phyloP scores from a whole-genome alignment of 2,329 filamentous ascomycete species.

The Botryotinia narcissicola region DNA sequence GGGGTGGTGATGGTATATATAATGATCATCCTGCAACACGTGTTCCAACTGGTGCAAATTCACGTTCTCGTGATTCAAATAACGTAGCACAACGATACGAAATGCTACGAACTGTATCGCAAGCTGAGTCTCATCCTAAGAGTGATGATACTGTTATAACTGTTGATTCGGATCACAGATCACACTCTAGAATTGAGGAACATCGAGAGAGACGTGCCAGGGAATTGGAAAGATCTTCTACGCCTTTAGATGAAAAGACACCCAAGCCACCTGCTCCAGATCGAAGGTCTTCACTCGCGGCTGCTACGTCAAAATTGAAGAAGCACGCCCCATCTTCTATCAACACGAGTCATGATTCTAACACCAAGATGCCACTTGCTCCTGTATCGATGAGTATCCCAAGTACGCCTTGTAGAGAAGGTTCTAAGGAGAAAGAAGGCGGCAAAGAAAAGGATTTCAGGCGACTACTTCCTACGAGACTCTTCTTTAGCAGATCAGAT shows the following conservation, averaged over 20 bases:
- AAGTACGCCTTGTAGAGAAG: not conserved
- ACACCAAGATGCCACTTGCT: conserved; percentile 1
- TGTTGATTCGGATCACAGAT: not conserved
- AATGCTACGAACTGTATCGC: conserved; percentile 23
- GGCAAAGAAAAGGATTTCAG: conserved; percentile 14
- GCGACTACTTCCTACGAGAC: not conserved
- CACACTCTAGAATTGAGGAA: conserved; percentile 14
- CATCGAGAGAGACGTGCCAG: not conserved
- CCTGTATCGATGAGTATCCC: not conserved
- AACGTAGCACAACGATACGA: conserved; percentile 24
- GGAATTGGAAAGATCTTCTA: conserved; percentile 17
- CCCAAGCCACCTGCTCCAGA: conserved; percentile 29
- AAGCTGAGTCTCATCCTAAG: conserved; percentile 22
- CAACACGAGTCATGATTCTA: not conserved
- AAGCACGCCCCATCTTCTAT: conserved; percentile 16
- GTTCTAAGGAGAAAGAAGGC: conserved; percentile 3
- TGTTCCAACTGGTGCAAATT: conserved; percentile 24
- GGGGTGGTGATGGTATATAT: conserved; percentile 35
- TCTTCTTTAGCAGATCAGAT: conserved; percentile 15
- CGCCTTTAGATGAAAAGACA: conserved; percentile 19
- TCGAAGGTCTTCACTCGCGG: conserved; percentile 35
- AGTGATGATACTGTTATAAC: conserved; percentile 29
- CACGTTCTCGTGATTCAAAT: not conserved
- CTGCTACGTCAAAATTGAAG: conserved; percentile 27
- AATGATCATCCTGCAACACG: conserved; percentile 26